phyloP scores from a whole-genome alignment of 192 early-diverging fungal genomes.

The Backusella tuberculispora region DNA sequence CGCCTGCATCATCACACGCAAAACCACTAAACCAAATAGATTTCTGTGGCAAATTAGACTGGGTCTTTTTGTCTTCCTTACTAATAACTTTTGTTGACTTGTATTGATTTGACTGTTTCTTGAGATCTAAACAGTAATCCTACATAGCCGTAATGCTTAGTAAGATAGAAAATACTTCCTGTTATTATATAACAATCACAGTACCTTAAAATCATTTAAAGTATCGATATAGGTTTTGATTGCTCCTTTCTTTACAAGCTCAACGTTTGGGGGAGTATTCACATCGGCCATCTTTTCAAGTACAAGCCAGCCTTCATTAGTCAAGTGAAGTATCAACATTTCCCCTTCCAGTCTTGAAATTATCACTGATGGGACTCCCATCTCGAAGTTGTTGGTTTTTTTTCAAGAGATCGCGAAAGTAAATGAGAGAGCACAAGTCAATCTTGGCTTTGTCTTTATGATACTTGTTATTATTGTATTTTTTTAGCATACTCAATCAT shows the following conservation, averaged over 20 bases:
- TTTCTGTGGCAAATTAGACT: too few relatives aligned
- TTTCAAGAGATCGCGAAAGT: neutral
- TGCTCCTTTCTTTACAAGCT: neutral
- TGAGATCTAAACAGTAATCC: too few relatives aligned
- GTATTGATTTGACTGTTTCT: too few relatives aligned
- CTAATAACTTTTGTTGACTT: too few relatives aligned
- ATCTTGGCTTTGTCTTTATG: slow-evolving; percentile 4
- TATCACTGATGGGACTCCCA: neutral
- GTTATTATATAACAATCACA: too few relatives aligned
- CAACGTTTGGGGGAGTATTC: neutral
- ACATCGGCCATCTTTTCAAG: neutral
- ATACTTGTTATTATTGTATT: neutral
- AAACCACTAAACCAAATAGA: too few relatives aligned
- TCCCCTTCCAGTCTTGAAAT: neutral
- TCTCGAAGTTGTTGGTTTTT: neutral
- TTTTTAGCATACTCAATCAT: neutral
- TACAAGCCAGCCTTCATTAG: neutral
- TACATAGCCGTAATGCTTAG: too few relatives aligned
- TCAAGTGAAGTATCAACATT: neutral
- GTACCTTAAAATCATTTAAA: neutral
- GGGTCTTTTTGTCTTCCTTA: too few relatives aligned
- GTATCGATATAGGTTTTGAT: neutral
- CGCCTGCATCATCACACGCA: too few relatives aligned
- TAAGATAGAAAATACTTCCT: too few relatives aligned
- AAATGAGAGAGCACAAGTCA: neutral